These are phyloP conservation scores for Fraxinus sp. DNA, from an alignment of 305 asterid genomes.

Conservation along the genomic window DNA sequence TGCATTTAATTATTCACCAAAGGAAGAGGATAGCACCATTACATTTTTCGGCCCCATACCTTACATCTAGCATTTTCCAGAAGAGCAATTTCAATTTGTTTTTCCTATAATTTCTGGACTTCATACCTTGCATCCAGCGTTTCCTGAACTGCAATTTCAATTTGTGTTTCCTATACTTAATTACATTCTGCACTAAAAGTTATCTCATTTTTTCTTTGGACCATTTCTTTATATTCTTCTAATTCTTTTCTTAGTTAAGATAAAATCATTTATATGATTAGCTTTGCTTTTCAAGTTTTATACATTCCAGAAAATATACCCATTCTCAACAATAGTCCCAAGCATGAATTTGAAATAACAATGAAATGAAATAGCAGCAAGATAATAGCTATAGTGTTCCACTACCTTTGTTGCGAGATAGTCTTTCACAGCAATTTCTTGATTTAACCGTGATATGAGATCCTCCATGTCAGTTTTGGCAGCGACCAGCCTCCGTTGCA, in stretches of 20 bases:
- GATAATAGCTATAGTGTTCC: neutral
- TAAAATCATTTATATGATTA: neutral
- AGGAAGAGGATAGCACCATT: neutral
- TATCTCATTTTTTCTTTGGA: neutral
- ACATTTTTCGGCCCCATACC: slow-evolving; percentile 3
- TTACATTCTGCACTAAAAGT: neutral
- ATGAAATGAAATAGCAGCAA: slow-evolving; percentile 10
- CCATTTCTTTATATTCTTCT: slow-evolving; percentile 9
- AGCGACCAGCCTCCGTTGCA: slow-evolving; percentile 75
- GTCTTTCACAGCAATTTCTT: slow-evolving; percentile 89
- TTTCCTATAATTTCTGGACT: neutral
- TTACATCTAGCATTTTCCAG: neutral
- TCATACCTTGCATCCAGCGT: neutral
- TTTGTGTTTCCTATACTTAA: neutral
- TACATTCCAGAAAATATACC: neutral
- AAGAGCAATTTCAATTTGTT: neutral
- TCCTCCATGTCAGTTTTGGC: slow-evolving; percentile 99
- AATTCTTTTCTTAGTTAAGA: slow-evolving; percentile 6
- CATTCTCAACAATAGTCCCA: neutral
- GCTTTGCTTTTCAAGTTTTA: neutral
- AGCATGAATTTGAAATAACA: slow-evolving; percentile 11
- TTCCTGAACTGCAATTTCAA: neutral
- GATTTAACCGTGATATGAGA: slow-evolving; percentile 91
- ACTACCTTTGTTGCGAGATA: slow-evolving; percentile 72
- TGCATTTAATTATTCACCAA: neutral